These are phyloP conservation scores for Kodamaea kaohsiungensis DNA, from an alignment of 805 yeast species.

Conservation along the genomic window DNA sequence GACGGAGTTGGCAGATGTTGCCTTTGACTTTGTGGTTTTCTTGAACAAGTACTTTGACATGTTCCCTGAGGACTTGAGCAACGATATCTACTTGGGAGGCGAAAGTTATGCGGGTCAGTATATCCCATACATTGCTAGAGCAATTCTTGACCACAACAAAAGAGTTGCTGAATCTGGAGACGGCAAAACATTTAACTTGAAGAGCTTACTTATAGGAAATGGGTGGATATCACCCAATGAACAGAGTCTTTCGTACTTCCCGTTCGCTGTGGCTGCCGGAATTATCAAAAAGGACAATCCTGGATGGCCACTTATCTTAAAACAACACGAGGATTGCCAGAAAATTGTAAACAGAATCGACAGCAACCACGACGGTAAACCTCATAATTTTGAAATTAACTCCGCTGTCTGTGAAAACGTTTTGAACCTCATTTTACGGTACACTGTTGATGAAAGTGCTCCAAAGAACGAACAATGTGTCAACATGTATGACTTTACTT, in stretches of 20 bases:
- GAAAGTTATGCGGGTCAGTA: constrained; percentile 98
- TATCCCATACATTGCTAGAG: constrained; percentile 81
- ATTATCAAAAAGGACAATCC: constrained; percentile 47
- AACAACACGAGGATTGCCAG: constrained; percentile 62
- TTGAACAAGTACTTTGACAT: constrained; percentile 62
- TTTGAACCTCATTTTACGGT: constrained; percentile 33
- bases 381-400: constrained; percentile 24
- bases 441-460: constrained; percentile 22
- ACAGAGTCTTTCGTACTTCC: constrained; percentile 80
- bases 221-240: constrained; percentile 92
- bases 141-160: constrained; percentile 51
- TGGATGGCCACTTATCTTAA: constrained; percentile 41
- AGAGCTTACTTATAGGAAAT: constrained; percentile 80
- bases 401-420: constrained; percentile 50
- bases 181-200: constrained; percentile 27
- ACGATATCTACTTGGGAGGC: constrained; percentile 81
- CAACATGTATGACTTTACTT: constrained; percentile 80
- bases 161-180: constrained; percentile 5
- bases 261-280: constrained; percentile 62
- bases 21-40: constrained; percentile 63
- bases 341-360: constrained; percentile 41
- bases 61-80: constrained; percentile 69
- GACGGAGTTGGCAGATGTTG: constrained; percentile 56
- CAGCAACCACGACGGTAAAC: constrained; percentile 17
- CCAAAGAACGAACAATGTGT: constrained; percentile 55